These are phyloP conservation scores for Cenchrus americanus DNA, from an alignment of 176 grass and related monocot species.

Conservation along the genomic window DNA sequence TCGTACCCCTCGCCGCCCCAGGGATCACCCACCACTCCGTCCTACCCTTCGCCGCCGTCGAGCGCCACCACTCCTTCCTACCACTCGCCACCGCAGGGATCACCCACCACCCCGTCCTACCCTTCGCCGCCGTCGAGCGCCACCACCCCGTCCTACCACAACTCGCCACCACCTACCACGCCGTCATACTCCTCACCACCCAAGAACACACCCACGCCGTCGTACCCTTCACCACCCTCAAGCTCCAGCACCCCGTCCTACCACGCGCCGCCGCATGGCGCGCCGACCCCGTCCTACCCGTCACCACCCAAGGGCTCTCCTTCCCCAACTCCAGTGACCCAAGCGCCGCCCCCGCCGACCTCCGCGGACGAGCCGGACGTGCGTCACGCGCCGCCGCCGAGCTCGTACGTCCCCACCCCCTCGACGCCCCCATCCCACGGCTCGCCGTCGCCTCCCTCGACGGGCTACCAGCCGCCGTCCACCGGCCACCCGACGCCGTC, in stretches of 20 bases:
- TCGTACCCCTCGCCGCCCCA: conserved; percentile 17
- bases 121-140: conserved; percentile 8
- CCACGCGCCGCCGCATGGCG: conserved; percentile 35
- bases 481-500: conserved; percentile 18
- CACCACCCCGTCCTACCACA: conserved; percentile 4
- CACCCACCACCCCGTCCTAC: conserved; percentile 20
- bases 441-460: conserved; percentile 27
- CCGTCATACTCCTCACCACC: conserved; percentile 23
- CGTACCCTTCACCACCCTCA: neutral
- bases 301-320: conserved; percentile 15
- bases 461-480: conserved; percentile 39
- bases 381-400: conserved; percentile 50
- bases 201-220: neutral
- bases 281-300: neutral
- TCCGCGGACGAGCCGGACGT: conserved; percentile 48
- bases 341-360: conserved; percentile 59
- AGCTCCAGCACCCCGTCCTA: neutral
- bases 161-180: neutral
- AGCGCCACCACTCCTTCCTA: neutral
- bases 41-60: conserved; percentile 4
- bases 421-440: conserved; percentile 32
- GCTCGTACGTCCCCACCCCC: conserved; percentile 22
- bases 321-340: conserved; percentile 8
- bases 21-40: neutral
- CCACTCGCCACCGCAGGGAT: neutral